Conservation (phyloP, 257 asterid species). For the Solanum sparsipilum region DNA sequence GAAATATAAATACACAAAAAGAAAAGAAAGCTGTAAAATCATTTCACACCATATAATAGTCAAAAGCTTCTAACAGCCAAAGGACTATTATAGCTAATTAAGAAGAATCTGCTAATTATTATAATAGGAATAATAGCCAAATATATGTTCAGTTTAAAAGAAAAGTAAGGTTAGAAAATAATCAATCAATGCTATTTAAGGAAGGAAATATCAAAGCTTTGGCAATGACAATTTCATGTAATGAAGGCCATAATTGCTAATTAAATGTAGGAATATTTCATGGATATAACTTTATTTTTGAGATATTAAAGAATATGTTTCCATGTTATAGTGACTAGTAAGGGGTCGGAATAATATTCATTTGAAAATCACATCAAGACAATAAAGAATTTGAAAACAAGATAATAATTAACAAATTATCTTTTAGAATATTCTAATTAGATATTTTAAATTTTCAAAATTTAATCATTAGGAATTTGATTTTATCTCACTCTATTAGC, state of each 20-base stretch:
- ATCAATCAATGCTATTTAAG: not conserved
- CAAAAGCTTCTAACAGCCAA: not conserved
- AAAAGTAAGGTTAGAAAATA: not conserved
- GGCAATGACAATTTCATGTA: not conserved
- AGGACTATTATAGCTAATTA: not conserved
- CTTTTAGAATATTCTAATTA: not conserved
- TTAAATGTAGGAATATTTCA: not conserved
- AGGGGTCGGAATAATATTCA: too few species aligned
- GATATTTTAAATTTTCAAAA: not conserved
- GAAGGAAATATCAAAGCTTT: not conserved
- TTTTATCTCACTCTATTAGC: not conserved
- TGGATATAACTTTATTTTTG: not conserved
- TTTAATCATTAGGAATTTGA: not conserved
- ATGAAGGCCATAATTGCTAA: not conserved
- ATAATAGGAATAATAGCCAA: not conserved
- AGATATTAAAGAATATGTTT: too few species aligned
- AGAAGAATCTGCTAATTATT: too few species aligned
- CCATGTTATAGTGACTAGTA: not conserved
- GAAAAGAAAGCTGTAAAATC: too few species aligned
- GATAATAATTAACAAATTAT: not conserved
- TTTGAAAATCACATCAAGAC: not conserved
- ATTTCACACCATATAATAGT: too few species aligned
- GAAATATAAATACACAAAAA: not conserved
- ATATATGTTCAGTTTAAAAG: not conserved
- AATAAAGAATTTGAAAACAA: not conserved